Percentiles rank a stretch among this genome's conserved stretches.
Conservation (phyloP, 495 filamentous ascomycete species). For the Pyrenula aspistea region DNA sequence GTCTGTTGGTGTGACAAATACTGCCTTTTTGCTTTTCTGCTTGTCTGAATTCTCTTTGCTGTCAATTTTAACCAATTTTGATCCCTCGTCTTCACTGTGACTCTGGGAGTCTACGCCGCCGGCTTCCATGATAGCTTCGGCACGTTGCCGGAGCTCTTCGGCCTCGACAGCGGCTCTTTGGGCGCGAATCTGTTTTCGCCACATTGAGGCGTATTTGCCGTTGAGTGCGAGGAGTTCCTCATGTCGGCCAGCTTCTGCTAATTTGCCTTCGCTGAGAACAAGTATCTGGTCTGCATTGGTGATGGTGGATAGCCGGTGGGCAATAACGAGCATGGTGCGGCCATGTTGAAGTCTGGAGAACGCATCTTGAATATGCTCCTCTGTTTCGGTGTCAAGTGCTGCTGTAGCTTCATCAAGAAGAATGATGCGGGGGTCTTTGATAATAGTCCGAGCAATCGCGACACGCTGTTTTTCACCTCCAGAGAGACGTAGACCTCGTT, state of each 20-base stretch:
- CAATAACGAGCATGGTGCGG: conserved; percentile 76
- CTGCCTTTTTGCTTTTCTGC: neutral
- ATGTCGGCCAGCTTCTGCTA: conserved; percentile 80
- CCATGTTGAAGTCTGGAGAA: conserved; percentile 67
- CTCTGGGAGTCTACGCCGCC: neutral
- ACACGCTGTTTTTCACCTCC: conserved; percentile 96
- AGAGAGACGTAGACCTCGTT: conserved; percentile 82
- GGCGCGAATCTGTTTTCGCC: conserved; percentile 86
- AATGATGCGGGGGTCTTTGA: conserved; percentile 93
- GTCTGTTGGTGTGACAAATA: neutral
- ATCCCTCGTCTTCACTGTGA: neutral
- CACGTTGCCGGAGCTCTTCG: conserved; percentile 37
- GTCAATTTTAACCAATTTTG: neutral
- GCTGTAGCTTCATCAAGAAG: conserved; percentile 95
- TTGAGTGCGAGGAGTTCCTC: conserved; percentile 65
- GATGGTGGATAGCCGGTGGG: conserved; percentile 89
- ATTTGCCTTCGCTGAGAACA: conserved; percentile 74
- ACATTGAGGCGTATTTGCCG: conserved; percentile 84
- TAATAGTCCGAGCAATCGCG: conserved; percentile 89
- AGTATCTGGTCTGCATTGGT: conserved; percentile 90
- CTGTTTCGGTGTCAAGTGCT: conserved; percentile 87
- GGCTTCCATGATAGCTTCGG: conserved; percentile 12
- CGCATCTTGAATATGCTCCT: conserved; percentile 87
- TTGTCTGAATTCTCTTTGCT: neutral
- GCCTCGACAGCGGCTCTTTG: conserved; percentile 73